Base-by-base conservation (phyloP, 495 filamentous ascomycete species). In the Aspergillus haitiensis region DNA sequence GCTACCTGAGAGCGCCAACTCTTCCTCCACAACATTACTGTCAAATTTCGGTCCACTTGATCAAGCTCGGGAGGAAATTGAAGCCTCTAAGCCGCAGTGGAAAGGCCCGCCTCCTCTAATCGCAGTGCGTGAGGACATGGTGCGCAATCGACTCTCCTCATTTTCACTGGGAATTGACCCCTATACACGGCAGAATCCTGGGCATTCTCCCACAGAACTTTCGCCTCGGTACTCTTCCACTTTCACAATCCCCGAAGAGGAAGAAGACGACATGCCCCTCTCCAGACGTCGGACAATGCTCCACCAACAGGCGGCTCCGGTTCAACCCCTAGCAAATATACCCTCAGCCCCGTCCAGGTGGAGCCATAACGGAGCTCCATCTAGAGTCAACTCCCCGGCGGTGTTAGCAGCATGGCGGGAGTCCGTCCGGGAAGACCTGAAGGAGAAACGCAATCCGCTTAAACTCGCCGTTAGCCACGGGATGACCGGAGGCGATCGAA, bases 401-500 rank as follows among this genome's bases (percentile, higher is more conserved):
- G 79, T 82, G 64, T 82, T 95, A 50, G 88, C 88, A n/a, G 81
- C 76, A n/a, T 95, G 90, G 82, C 82, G 91, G 15, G 82, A 85
- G 60, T 88, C 84, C 5, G 75, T 95, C 6, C 84, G 84, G 9
- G 79, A 86, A 10, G 88, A 93, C 36, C 69, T 86, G 10, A 61
- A 71, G 16, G 73, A 78, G 16, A 70, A 72, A 11, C 67, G 69
- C 21, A 73, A 80, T 34, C 75, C 82, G 1, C 58, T 77, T 10
- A 59, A 64, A 5, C 33, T 64, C n/a, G 15, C 44, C n/a, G 44
- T 47, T 13, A 51, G 37, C 42, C 58, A 64, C 11, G 33, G 40
- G 37, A 21, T 34, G 0, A 45, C 45, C 0, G 55, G 51, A 34
- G 50, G 39, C 0, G 63, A 62, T 15, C 67, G 66, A 12, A 72